A percentile compares a stretch with the other conserved stretches of the same genome.
These are phyloP conservation scores for Curvularia hawaiiensis DNA, from an alignment of 2,329 filamentous ascomycete species.

Conservation along the genomic window DNA sequence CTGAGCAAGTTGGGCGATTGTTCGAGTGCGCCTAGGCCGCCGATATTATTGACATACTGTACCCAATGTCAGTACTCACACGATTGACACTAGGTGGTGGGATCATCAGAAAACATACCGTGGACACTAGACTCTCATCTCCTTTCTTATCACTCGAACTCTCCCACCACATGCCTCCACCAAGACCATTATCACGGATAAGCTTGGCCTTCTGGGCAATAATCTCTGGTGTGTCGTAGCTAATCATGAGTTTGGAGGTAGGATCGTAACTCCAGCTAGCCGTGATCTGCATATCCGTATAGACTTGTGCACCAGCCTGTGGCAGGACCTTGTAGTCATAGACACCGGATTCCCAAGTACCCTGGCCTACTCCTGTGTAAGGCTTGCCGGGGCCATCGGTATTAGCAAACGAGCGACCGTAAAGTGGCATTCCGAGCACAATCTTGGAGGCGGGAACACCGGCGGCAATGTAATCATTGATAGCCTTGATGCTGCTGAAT, in stretches of 20 bases:
- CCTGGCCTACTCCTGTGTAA: constrained; percentile 38
- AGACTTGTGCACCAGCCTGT: constrained; percentile 28
- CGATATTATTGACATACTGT: constrained; percentile 60
- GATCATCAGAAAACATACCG: constrained; percentile 35
- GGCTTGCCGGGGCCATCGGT: constrained; percentile 43
- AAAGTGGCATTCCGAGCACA: constrained; percentile 46
- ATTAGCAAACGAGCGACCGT: constrained; percentile 43
- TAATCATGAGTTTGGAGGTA: constrained; percentile 31
- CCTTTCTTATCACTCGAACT: constrained; percentile 42
- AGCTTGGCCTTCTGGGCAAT: constrained; percentile 34
- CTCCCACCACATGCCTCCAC: constrained; percentile 50
- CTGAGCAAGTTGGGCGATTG: constrained; percentile 63
- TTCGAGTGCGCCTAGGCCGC: constrained; percentile 58
- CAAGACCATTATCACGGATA: constrained; percentile 36
- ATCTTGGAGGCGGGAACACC: constrained; percentile 44
- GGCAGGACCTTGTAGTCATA: constrained; percentile 47
- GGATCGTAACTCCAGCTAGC: constrained; percentile 44
- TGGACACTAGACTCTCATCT: constrained; percentile 36
- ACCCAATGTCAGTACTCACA: constrained; percentile 5
- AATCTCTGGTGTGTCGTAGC: constrained; percentile 43
- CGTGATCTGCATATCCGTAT: constrained; percentile 26
- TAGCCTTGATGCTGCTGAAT: constrained; percentile 40
- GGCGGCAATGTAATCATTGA: constrained; percentile 39
- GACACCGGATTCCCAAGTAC: constrained; percentile 44
- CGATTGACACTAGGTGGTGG: too few species aligned